A percentile compares a stretch with the other conserved stretches of the same genome.
Evolutionary conservation across 148 eudicot species (phyloP).

Genomic region (Hydrangea macrophylla): DNA sequence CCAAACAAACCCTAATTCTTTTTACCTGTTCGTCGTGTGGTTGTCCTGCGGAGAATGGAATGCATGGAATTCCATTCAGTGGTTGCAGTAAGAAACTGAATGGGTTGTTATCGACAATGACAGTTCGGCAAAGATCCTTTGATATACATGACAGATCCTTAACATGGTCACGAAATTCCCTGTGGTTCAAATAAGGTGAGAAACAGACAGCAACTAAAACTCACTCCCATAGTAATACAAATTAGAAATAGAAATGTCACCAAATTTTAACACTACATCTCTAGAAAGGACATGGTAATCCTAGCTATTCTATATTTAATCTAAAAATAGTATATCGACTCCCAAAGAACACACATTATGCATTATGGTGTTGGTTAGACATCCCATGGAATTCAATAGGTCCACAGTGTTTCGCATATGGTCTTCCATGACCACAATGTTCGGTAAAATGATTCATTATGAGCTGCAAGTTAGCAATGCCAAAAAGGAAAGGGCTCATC

Average conservation of each 20-base stretch:
- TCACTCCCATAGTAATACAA: not conserved
- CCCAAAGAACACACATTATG: not conserved
- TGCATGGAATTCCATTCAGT: constrained; percentile 88
- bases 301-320: not conserved
- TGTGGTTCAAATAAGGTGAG: constrained; percentile 24
- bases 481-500: not conserved
- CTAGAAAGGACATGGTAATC: not conserved
- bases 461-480: not conserved
- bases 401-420: not conserved
- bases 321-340: not conserved
- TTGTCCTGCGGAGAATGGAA: constrained; percentile 93
- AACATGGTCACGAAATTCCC: constrained; percentile 92
- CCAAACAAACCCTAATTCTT: too few species aligned
- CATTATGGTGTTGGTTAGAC: too few species aligned
- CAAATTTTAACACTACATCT: not conserved
- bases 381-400: not conserved
- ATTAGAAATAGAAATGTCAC: not conserved
- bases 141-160: constrained; percentile 81
- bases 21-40: constrained; percentile 92
- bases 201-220: too few species aligned
- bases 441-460: not conserved
- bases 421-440: not conserved
- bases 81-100: constrained; percentile 97
- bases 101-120: constrained; percentile 95
- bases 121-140: constrained; percentile 68